Evolutionary conservation across 176 grass and related monocot genomes (phyloP).

Genomic region (Luzula sylvatica): DNA sequence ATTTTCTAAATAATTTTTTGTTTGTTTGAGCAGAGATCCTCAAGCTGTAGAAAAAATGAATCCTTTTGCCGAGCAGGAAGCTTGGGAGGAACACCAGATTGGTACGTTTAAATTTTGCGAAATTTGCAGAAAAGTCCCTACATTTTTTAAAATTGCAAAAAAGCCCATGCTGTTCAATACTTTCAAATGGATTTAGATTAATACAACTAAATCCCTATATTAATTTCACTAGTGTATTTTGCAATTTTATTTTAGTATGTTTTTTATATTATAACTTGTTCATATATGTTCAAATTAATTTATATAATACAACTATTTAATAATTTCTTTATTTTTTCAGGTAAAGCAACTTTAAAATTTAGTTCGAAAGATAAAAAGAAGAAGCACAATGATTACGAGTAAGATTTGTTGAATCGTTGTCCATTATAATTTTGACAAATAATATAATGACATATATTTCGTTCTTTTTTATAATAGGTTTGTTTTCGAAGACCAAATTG

Average conservation of each 20-base stretch:
- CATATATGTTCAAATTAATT: conserved; percentile 1
- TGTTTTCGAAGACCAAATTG: conserved; percentile 83
- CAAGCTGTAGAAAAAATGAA: conserved; percentile 88
- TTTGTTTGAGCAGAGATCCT: conserved; percentile 50
- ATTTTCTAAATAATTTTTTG: conserved; percentile 18
- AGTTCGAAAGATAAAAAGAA: conserved; percentile 70
- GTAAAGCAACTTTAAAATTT: conserved; percentile 63
- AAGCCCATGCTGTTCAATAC: too few species aligned
- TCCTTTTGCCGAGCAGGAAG: conserved; percentile 97
- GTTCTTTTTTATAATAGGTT: conserved; percentile 34
- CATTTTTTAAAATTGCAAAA: too few species aligned
- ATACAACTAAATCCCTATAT: too few species aligned
- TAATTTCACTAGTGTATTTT: too few species aligned
- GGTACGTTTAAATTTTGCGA: too few species aligned
- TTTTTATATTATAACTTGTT: background rate
- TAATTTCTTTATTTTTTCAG: conserved; percentile 40
- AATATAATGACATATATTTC: background rate
- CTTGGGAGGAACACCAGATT: conserved; percentile 96
- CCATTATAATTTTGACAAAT: too few species aligned
- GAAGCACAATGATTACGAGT: conserved; percentile 59
- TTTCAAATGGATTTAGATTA: too few species aligned
- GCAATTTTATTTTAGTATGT: background rate
- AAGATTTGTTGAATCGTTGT: conserved; percentile 14
- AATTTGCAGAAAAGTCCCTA: too few species aligned
- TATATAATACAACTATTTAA: conserved; percentile 8